phyloP scores from a whole-genome alignment of 2,329 filamentous ascomycete species.

The Tolypocladium ophioglossoides region DNA sequence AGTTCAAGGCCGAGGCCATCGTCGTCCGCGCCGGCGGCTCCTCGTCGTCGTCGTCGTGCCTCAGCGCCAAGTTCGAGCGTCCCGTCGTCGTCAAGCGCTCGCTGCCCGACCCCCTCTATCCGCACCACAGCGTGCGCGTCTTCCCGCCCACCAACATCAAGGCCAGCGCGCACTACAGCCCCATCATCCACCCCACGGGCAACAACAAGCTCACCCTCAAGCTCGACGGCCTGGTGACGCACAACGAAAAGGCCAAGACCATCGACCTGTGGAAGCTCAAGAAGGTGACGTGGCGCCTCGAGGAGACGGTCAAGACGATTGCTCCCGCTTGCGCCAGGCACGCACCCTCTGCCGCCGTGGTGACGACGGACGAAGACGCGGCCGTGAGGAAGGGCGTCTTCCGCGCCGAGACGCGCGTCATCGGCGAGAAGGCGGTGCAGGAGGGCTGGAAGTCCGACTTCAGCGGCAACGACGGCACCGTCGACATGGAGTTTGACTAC shows the following conservation, averaged over 20 bases:
- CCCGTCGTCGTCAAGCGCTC: slow-evolving; percentile 69
- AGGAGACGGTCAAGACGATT: slow-evolving; percentile 72
- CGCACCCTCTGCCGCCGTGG: slow-evolving; percentile 30
- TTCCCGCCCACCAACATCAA: slow-evolving; percentile 95
- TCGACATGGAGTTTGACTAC: slow-evolving; percentile 36
- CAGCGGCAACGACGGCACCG: slow-evolving; percentile 41
- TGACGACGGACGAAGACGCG: slow-evolving; percentile 11
- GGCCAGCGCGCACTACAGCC: slow-evolving; percentile 69
- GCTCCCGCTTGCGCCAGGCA: slow-evolving; percentile 76
- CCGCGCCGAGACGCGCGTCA: slow-evolving; percentile 64
- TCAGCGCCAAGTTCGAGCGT: slow-evolving; percentile 50
- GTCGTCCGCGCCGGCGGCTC: slow-evolving; percentile 43
- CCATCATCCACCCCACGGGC: slow-evolving; percentile 78
- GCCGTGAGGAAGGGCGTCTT: slow-evolving; percentile 51
- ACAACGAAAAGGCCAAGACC: slow-evolving; percentile 57
- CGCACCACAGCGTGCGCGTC: slow-evolving; percentile 84
- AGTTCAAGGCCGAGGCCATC: slow-evolving; percentile 58
- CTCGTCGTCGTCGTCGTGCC: slow-evolving; percentile 7
- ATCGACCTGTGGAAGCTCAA: slow-evolving; percentile 78
- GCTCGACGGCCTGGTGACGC: slow-evolving; percentile 73
- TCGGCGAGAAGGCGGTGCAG: slow-evolving; percentile 75
- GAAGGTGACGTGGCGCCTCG: slow-evolving; percentile 86
- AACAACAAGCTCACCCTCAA: slow-evolving; percentile 70
- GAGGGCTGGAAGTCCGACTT: slow-evolving; percentile 79
- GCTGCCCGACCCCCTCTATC: slow-evolving; percentile 59